Percentiles rank a stretch among this genome's conserved stretches.
These are phyloP conservation scores for Neurospora sp. DNA, from an alignment of 2,329 filamentous ascomycete species.

Conservation along the genomic window DNA sequence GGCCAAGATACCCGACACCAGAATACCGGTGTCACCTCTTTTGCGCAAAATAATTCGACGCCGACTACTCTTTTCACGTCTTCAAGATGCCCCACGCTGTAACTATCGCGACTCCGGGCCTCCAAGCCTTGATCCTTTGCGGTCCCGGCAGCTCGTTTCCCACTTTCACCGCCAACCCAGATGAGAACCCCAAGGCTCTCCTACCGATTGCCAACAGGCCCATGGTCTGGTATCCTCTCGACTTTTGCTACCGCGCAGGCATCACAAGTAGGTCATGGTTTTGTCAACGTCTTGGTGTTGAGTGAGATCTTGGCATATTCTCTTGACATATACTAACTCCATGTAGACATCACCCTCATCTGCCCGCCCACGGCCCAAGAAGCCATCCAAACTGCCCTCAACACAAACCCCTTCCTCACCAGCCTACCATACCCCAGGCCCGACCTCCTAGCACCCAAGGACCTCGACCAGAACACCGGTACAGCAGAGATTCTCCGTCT, in stretches of 20 bases:
- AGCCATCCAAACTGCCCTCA: constrained; percentile 60
- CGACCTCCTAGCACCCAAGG: constrained; percentile 64
- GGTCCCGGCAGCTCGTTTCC: constrained; percentile 73
- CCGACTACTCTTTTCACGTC: background rate
- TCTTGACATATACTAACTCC: constrained; percentile 15
- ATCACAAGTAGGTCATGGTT: constrained; percentile 50
- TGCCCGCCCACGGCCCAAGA: constrained; percentile 54
- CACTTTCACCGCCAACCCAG: constrained; percentile 71
- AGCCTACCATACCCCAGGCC: constrained; percentile 62
- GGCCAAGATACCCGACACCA: background rate
- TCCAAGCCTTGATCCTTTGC: constrained; percentile 76
- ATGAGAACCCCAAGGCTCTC: constrained; percentile 73
- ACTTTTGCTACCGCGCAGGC: constrained; percentile 75
- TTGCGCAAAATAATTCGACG: background rate
- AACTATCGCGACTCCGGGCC: constrained; percentile 61
- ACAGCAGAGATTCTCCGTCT: constrained; percentile 83
- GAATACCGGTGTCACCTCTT: background rate
- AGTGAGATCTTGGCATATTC: constrained; percentile 1
- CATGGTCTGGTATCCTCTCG: constrained; percentile 84
- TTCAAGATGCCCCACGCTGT: constrained; percentile 63
- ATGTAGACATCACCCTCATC: constrained; percentile 51
- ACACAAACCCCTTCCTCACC: constrained; percentile 69
- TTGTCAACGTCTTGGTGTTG: background rate
- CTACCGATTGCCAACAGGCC: constrained; percentile 75
- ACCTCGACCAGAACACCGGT: constrained; percentile 72